A percentile compares a stretch with the other conserved stretches of the same genome.
Evolutionary conservation across 495 filamentous ascomycete genomes (phyloP).

Genomic region (Neurospora intermedia): DNA sequence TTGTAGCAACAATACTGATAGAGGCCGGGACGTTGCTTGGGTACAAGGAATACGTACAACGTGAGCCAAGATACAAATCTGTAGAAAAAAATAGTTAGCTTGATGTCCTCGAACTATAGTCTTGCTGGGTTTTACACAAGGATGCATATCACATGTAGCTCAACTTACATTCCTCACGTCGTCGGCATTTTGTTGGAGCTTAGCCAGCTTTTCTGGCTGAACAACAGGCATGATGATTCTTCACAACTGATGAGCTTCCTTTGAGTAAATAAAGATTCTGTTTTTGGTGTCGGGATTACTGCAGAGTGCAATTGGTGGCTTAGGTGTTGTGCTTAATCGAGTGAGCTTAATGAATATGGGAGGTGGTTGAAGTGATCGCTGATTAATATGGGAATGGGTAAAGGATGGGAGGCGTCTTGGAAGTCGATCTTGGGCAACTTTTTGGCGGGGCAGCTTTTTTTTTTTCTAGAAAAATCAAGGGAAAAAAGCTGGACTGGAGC

Average conservation of each 20-base stretch:
- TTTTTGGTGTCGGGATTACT: neutral
- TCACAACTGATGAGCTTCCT: neutral
- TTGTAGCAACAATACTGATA: neutral
- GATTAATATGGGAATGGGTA: neutral
- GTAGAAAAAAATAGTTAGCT: conserved; percentile 39
- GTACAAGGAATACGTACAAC: conserved; percentile 37
- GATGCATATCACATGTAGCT: conserved; percentile 27
- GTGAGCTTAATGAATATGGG: neutral
- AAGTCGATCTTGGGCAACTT: neutral
- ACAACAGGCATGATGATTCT: conserved; percentile 70
- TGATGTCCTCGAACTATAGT: conserved; percentile 5
- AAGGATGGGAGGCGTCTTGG: neutral
- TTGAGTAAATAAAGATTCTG: neutral
- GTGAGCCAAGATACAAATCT: conserved; percentile 97
- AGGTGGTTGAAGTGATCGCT: neutral
- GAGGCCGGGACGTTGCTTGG: neutral
- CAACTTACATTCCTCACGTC: conserved; percentile 75
- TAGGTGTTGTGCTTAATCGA: neutral
- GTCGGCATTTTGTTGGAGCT: conserved; percentile 72
- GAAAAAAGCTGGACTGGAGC: neutral
- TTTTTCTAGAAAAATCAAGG: neutral
- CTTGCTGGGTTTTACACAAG: conserved; percentile 15
- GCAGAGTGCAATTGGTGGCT: neutral
- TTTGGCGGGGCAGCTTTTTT: neutral
- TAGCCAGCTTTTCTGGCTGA: conserved; percentile 72